Evolutionary conservation across 2,329 filamentous ascomycete genomes (phyloP), one percentile per base, ranked within the genome.

Genomic region (Diplodia mutila): DNA sequence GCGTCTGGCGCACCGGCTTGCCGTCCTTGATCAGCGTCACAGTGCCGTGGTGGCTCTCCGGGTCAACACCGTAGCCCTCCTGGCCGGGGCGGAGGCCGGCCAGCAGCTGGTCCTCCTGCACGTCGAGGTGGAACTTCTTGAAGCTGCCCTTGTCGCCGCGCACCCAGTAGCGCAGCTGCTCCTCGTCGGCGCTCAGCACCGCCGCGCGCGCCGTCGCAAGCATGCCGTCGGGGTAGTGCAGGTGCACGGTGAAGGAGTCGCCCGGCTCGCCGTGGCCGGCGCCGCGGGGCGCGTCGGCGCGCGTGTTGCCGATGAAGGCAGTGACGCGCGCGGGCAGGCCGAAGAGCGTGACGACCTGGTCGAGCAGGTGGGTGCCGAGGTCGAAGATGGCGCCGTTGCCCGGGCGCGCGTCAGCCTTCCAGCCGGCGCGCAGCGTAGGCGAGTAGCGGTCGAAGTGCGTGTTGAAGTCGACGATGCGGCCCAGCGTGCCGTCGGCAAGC

Each of bases 361-460:
- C 91, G 61, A 94, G 82, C 61, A 94, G 81, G 76, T 94, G 91
- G 4, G 89, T 88, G 52, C 91, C 91, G 1, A 94, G 83, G 73
- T 94, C 91, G 74, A 90, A 94, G 25, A 93, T 81, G 25, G 83
- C 88, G 42, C 90, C 89, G 48, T 89, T 88, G 12, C 89, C 91
- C 18, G 89, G 83, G 21, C 90, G 85, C 34, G 83, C 79, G 65
- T 90, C 77, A 48, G 84, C 86, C 82, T 93, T 93, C 91, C 91
- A 94, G 61, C 80, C 84, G 23, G 55, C 65, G 11, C 55, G 55
- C 25, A 72, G 69, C 21, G 88, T 86, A 48, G 84, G 81, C 21
- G 88, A 86, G 80, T 91, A 89, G 21, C 91, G 87, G 77, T 94
- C 92, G 74, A 94, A 94, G 80, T 94, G 91, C 25, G 90, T 90